Conservation (phyloP, 371 early-diverging fungal genomes). For the Dichotomocladium elegans region DNA sequence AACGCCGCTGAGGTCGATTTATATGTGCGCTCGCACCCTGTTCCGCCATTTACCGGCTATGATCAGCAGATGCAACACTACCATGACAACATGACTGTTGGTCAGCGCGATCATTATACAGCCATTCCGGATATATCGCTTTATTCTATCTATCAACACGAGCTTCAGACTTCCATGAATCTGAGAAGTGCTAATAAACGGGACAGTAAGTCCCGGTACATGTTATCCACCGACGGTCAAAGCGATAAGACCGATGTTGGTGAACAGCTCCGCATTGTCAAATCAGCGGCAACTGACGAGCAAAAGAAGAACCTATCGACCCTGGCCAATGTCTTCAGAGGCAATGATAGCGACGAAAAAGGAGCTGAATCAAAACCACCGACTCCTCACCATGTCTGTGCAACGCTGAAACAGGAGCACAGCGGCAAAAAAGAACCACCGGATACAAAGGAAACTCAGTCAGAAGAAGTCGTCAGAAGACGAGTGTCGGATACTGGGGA, state of each 20-base stretch:
- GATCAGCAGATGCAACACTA: not conserved
- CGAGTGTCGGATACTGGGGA: not conserved
- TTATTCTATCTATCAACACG: constrained; percentile 11
- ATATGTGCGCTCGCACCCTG: constrained; percentile 12
- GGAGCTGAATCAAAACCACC: no score
- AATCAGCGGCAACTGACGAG: constrained; percentile 1
- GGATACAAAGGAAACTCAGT: not conserved
- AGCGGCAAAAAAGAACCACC: not conserved
- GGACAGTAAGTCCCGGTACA: not conserved
- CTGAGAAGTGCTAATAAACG: constrained; percentile 16
- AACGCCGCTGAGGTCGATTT: constrained; percentile 4
- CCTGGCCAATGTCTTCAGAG: constrained; percentile 17
- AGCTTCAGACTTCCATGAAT: constrained; percentile 22
- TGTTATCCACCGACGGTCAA: constrained; percentile 7
- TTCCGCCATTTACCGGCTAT: not conserved
- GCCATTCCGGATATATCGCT: constrained; percentile 18
- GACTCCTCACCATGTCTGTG: no score
- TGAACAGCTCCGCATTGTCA: constrained; percentile 16
- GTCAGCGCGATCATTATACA: constrained; percentile 30
- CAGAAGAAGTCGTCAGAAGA: no score
- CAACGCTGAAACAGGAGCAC: no score
- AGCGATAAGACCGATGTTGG: constrained; percentile 8
- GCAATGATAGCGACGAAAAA: not conserved
- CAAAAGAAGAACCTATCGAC: constrained; percentile 30
- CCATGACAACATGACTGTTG: constrained; percentile 4